Evolutionary conservation across 202 grass and related monocot species (phyloP), one percentile per base, ranked within the genome.

Genomic region (Panicum virgatum): DNA sequence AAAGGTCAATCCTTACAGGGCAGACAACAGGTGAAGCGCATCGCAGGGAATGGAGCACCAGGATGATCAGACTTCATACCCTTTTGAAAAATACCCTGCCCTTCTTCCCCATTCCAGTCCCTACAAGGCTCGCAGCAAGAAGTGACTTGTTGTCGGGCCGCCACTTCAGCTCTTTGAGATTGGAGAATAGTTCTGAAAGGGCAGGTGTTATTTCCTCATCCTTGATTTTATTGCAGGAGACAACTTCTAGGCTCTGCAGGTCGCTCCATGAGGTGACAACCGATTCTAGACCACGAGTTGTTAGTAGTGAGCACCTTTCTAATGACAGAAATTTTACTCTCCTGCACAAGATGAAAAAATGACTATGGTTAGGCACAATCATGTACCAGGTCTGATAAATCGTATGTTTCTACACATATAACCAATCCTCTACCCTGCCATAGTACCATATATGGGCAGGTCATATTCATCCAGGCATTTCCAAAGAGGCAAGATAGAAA

Each of bases 111-210:
- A 98, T 91, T 39, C 90, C 85, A 12, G 88, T 98, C 43, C 90
- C 91, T 14, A 23, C 32, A 9, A 96, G 92, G 83, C 69, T 93
- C 15, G 37, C 67, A 14, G 86, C 85, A 48, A 98, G 90, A 50
- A 83, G 77, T 20, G 88, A 95, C 77, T 93, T 98, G 69, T 74
- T 88, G 77, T 92, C 89, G 0, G 96, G 96, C 14, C 92, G 70
- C 92, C 96, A 98, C 82, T 98, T 98, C 61, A 98, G 89, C 74
- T 92, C 96, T 80, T 93, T 98, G 58, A 96, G 92, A 87, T 60
- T 84, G 45, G 89, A 96, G 80, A 98, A 98, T 51, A 95, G 89
- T 69, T 82, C 83, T 3, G 96, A 89, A 74, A 98, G 84, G 63
- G 88, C 85, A 85, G 89, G 66, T 12, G 64, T 93, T 37, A 98